phyloP scores from a whole-genome alignment of 345 rosid species.

The Dipteronia dyeriana region DNA sequence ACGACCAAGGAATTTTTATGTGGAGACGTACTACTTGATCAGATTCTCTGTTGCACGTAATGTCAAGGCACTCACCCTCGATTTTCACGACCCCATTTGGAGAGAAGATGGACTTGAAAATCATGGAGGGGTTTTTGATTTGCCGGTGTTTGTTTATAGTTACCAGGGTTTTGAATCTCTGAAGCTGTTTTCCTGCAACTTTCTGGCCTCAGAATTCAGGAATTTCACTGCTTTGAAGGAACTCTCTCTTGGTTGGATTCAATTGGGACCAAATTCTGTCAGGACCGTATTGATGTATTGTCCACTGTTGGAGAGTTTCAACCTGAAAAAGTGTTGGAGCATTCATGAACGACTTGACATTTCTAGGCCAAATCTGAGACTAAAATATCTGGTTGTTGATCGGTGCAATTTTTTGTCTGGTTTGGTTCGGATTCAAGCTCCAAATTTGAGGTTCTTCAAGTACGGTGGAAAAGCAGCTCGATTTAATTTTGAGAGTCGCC shows the following conservation, averaged over 20 bases:
- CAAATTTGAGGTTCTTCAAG: slow-evolving; percentile 29
- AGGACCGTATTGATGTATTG: slow-evolving; percentile 16
- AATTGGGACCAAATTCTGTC: slow-evolving; percentile 14
- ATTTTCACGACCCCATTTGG: slow-evolving; percentile 45
- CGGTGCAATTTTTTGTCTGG: slow-evolving; percentile 20
- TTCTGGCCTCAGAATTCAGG: slow-evolving; percentile 12
- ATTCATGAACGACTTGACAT: slow-evolving; percentile 5
- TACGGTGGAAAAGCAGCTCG: slow-evolving; percentile 27
- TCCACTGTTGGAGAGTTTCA: slow-evolving; percentile 38
- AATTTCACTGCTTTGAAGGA: slow-evolving; percentile 21
- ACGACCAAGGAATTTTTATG: slow-evolving; percentile 13
- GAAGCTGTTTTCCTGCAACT: slow-evolving; percentile 29
- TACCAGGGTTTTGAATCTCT: slow-evolving; percentile 28
- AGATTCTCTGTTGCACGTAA: slow-evolving; percentile 20
- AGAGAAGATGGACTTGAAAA: background rate
- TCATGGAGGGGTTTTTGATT: background rate
- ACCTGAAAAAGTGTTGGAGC: slow-evolving; percentile 39
- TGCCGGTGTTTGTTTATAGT: slow-evolving; percentile 30
- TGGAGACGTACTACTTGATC: slow-evolving; percentile 16
- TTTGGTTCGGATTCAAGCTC: slow-evolving; percentile 22
- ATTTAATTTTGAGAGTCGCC: slow-evolving; percentile 13
- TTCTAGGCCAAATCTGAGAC: background rate
- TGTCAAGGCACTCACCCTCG: slow-evolving; percentile 31
- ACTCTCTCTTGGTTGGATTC: slow-evolving; percentile 42
- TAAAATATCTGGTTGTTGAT: slow-evolving; percentile 32